Percentiles rank a stretch among this genome's conserved stretches.
These are phyloP conservation scores for Candida sanyaensis DNA, from an alignment of 1,139 yeast genomes.

Conservation along the genomic window DNA sequence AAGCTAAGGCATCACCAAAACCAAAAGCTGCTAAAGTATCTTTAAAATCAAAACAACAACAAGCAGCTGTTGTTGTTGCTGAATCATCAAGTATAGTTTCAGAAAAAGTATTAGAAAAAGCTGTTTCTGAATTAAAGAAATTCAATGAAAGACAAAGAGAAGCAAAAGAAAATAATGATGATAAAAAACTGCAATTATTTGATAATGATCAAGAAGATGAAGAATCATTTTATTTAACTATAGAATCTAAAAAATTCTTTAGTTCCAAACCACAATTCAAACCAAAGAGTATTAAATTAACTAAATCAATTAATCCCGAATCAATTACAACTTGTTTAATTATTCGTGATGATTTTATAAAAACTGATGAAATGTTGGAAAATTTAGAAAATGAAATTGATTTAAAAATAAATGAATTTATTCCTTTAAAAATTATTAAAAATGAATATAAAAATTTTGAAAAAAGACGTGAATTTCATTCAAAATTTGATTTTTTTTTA, in stretches of 20 bases:
- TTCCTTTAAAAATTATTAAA: slow-evolving; percentile 60
- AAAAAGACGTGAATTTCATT: slow-evolving; percentile 63
- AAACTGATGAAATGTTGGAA: slow-evolving; percentile 57
- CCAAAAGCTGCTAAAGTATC: slow-evolving; percentile 1
- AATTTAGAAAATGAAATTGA: slow-evolving; percentile 57
- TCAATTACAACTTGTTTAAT: slow-evolving; percentile 69
- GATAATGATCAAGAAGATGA: slow-evolving; percentile 52
- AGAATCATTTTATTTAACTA: slow-evolving; percentile 56
- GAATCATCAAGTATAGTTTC: slow-evolving; percentile 17
- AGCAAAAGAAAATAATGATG: slow-evolving; percentile 22
- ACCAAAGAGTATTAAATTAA: slow-evolving; percentile 62
- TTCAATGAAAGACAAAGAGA: slow-evolving; percentile 31
- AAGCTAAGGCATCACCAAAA: slow-evolving; percentile 6
- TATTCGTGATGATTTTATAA: slow-evolving; percentile 66
- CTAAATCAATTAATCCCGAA: slow-evolving; percentile 49
- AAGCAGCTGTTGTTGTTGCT: too few species aligned
- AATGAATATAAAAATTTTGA: slow-evolving; percentile 70
- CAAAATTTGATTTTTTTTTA: slow-evolving; percentile 69
- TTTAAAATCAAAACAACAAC: slow-evolving; percentile 1
- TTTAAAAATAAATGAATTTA: slow-evolving; percentile 47
- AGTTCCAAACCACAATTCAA: slow-evolving; percentile 66
- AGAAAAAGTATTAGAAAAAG: slow-evolving; percentile 35
- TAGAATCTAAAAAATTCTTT: slow-evolving; percentile 66
- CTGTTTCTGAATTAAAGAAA: slow-evolving; percentile 54
- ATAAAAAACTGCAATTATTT: slow-evolving; percentile 31